Evolutionary conservation across 305 asterid species (phyloP).

Genomic region (Fraxinus greggii): DNA sequence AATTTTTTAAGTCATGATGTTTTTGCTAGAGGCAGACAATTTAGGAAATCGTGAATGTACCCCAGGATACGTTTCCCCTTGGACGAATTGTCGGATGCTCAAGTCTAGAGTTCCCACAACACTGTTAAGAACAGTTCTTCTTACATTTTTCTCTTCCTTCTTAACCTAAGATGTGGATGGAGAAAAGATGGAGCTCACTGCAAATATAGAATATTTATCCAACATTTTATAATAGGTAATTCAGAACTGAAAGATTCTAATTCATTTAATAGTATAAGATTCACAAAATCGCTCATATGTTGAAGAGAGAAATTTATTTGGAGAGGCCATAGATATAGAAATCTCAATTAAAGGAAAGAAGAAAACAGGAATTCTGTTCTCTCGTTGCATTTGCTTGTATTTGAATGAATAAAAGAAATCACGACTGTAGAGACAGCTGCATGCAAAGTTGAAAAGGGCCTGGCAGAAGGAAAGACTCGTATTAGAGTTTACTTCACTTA

Average conservation of each 20-base stretch:
- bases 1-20: background rate
- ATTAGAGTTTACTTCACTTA: constrained; percentile 35
- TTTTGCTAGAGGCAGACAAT: constrained; percentile 16
- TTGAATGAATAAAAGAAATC: constrained; percentile 7
- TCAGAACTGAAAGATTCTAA: constrained; percentile 7
- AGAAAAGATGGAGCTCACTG: constrained; percentile 1
- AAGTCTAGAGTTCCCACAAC: constrained; percentile 88
- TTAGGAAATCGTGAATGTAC: constrained; percentile 39
- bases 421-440: background rate
- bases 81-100: constrained; percentile 67
- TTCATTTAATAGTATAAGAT: background rate
- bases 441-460: constrained; percentile 9
- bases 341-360: background rate
- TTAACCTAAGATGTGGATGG: constrained; percentile 53
- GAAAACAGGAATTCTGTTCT: background rate
- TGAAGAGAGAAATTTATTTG: constrained; percentile 5
- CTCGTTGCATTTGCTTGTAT: constrained; percentile 1
- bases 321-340: background rate
- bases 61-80: constrained; percentile 83
- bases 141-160: constrained; percentile 70
- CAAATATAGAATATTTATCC: constrained; percentile 9
- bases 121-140: constrained; percentile 84
- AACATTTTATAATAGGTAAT: background rate
- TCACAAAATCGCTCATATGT: background rate
- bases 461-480: background rate